phyloP scores from a whole-genome alignment of 1,284 basidiomycete species.

The Ustilago xerochloae region DNA sequence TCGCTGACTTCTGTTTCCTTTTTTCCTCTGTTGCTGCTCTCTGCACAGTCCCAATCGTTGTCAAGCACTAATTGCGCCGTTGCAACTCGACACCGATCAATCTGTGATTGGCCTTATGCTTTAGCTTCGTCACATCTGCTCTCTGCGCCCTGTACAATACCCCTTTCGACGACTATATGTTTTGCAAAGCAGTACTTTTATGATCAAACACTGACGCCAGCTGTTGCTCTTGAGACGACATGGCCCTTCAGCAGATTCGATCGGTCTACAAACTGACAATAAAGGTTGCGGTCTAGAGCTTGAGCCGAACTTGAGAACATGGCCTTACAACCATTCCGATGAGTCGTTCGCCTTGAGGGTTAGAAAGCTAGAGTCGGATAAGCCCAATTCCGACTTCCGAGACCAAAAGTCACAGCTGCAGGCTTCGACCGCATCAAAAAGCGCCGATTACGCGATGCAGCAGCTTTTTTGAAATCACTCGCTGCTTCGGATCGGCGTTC shows the following conservation, averaged over 20 bases:
- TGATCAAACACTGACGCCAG: background rate
- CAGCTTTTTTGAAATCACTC: background rate
- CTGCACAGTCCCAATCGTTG: constrained; percentile 54
- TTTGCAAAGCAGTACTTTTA: constrained; percentile 15
- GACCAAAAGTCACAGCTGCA: background rate
- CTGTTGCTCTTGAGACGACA: too few species aligned
- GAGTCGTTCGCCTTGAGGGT: too few species aligned
- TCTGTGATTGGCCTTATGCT: constrained; percentile 4
- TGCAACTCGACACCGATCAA: background rate
- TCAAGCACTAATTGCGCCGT: constrained; percentile 43
- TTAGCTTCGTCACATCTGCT: constrained; percentile 11
- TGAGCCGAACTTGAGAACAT: too few species aligned
- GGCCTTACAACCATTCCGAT: too few species aligned
- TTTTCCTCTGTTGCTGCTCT: background rate
- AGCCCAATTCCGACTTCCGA: background rate
- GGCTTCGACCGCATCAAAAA: background rate
- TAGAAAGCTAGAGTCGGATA: background rate
- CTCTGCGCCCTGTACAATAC: constrained; percentile 41
- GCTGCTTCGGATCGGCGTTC: constrained; percentile 3
- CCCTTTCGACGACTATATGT: constrained; percentile 11
- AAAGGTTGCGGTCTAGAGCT: too few species aligned
- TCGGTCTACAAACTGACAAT: too few species aligned
- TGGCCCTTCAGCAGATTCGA: too few species aligned
- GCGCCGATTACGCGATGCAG: constrained; percentile 38
- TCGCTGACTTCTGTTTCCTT: background rate